Percentiles rank a stretch among this genome's conserved stretches.
phyloP scores from a whole-genome alignment of 2,329 filamentous ascomycete species.

The Cryoendolithus antarcticus region DNA sequence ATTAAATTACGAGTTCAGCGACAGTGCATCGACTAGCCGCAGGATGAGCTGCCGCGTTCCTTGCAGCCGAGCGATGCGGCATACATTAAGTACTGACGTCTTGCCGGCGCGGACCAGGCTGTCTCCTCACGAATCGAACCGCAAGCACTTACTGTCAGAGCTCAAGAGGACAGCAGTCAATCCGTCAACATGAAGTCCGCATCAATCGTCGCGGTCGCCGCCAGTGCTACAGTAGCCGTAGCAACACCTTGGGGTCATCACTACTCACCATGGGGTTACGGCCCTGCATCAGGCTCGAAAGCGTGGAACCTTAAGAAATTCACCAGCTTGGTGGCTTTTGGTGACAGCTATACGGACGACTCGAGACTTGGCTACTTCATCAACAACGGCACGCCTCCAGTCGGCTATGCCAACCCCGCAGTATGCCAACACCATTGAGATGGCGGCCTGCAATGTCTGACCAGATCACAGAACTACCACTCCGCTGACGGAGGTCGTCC shows the following conservation, averaged over 20 bases:
- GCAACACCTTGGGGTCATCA: slow-evolving; percentile 2
- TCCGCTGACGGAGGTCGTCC: slow-evolving; percentile 55
- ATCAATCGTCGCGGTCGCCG: background rate
- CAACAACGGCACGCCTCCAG: slow-evolving; percentile 48
- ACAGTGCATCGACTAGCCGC: too few relatives aligned
- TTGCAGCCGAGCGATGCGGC: too few relatives aligned
- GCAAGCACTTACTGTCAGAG: too few relatives aligned
- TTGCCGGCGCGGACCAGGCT: too few relatives aligned
- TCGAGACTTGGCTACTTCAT: slow-evolving; percentile 53
- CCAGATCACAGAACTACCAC: slow-evolving; percentile 15
- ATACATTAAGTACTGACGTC: too few relatives aligned
- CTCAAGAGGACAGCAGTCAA: too few relatives aligned
- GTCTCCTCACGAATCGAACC: too few relatives aligned
- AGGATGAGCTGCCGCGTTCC: too few relatives aligned
- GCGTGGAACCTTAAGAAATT: slow-evolving; percentile 37
- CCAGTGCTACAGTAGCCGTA: background rate
- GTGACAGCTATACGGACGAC: slow-evolving; percentile 68
- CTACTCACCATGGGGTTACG: background rate
- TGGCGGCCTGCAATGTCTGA: background rate
- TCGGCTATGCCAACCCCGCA: slow-evolving; percentile 42
- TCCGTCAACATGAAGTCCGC: slow-evolving; percentile 2
- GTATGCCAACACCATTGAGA: slow-evolving; percentile 19
- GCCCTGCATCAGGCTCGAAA: background rate
- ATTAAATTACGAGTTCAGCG: too few relatives aligned
- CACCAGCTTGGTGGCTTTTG: slow-evolving; percentile 55